Evolutionary conservation across 2,329 filamentous ascomycete species (phyloP), one percentile per base, ranked within the genome.

Genomic region (Biscogniauxia marginata): DNA sequence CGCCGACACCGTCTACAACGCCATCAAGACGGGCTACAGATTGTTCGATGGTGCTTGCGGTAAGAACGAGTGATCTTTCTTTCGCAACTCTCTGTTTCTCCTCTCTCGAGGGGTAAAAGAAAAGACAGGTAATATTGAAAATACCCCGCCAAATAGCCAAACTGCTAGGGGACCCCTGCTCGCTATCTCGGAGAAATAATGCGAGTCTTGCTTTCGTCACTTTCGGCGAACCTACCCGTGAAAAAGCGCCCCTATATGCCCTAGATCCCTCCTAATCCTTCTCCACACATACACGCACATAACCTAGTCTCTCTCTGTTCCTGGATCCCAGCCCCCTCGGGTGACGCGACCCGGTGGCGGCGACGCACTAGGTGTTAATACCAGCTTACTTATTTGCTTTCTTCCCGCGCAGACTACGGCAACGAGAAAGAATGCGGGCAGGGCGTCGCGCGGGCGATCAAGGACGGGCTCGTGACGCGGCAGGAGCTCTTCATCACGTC

Each of bases 401-500:
- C 20, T 45, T 16, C 16, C 43, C 13, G 20, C 19, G 11, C 67
- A 90, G 89, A 93, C 74, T 93, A 95, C 75, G 89, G 88, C 67
- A 93, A 93, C 73, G 90, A 93, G 75, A 84, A 84, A 65, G 89
- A 92, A 74, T 85, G 83, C 62, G 90, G 90, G 57, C 77, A 92
- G 71, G 90, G 90, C 67, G 82, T 93, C 48, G 84, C 86, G 57
- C 88, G 88, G 65, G 90, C 90, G 68, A 91, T 95, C 75, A 83
- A 88, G 70, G 90, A 95, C 8, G 89, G 90, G 46, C 74, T 93
- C 56, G 89, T 93, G 65, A 91, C 87, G 79, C 88, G 90, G 58
- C 85, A 90, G 75, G 91, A 96, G 21, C 88, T 96, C 71, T 96
- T 96, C 84, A 86, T 96, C 71, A 89, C 93, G 63, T 91, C 88